A percentile compares a stretch with the other conserved stretches of the same genome.
Conservation (phyloP, 2,329 filamentous ascomycete species). For the Colletotrichum sp. region DNA sequence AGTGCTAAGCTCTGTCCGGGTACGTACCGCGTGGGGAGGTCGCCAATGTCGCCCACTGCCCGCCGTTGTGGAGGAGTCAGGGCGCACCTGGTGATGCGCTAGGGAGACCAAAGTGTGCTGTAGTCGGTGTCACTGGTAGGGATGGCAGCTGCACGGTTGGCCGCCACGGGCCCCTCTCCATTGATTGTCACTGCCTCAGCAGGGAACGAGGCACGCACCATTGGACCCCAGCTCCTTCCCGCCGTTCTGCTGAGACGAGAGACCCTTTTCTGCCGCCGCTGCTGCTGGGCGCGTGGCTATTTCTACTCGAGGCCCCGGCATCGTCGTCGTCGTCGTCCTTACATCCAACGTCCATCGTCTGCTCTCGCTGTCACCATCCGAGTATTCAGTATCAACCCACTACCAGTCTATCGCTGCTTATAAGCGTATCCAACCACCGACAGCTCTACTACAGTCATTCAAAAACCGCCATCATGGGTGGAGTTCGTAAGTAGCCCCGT, state of each 20-base stretch:
- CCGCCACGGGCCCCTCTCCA: neutral
- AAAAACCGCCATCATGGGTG: slow-evolving; percentile 50
- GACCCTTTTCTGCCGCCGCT: neutral
- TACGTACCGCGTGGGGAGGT: neutral
- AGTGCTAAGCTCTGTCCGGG: neutral
- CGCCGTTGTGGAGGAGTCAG: neutral
- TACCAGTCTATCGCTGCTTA: neutral
- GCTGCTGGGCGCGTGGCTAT: neutral
- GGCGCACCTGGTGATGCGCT: neutral
- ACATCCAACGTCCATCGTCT: neutral
- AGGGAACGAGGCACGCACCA: neutral
- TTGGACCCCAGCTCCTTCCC: neutral
- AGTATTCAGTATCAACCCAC: neutral
- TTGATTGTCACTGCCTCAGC: slow-evolving; percentile 19
- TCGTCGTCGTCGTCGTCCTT: neutral
- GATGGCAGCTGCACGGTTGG: slow-evolving; percentile 13
- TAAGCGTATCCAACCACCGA: neutral
- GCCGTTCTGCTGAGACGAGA: slow-evolving; percentile 14
- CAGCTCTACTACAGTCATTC: neutral
- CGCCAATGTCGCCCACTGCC: neutral
- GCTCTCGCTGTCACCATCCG: neutral
- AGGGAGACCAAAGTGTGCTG: neutral
- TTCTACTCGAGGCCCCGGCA: slow-evolving; percentile 6
- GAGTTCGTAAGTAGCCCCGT: slow-evolving; percentile 51
- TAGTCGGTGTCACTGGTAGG: neutral